These are phyloP conservation scores for Drechslerella coelobrocha DNA, from an alignment of 2,329 filamentous ascomycete species.

Conservation along the genomic window DNA sequence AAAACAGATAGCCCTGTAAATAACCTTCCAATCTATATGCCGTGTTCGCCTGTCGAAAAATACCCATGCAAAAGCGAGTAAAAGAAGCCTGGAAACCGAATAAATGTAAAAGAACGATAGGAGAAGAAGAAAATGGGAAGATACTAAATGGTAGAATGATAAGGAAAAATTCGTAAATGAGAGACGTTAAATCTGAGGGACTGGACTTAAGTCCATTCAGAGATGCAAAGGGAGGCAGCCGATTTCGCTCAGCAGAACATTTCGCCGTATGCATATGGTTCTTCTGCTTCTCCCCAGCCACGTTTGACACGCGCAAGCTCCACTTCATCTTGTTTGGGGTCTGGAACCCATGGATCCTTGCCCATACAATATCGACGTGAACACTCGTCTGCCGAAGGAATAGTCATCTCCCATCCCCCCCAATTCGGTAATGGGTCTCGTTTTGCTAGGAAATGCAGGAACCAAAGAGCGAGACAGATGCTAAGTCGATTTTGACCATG, in stretches of 20 bases:
- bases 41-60: constrained; percentile 12
- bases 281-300: constrained; percentile 46
- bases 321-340: constrained; percentile 45
- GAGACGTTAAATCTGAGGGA: not conserved
- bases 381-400: constrained; percentile 41
- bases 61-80: constrained; percentile 11
- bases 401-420: constrained; percentile 40
- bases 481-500: constrained; percentile 36
- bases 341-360: constrained; percentile 47
- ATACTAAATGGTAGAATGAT: not conserved
- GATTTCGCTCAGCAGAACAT: constrained; percentile 30
- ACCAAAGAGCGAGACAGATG: constrained; percentile 45
- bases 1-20: constrained; percentile 14
- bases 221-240: too few relatives aligned
- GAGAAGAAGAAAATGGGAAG: not conserved
- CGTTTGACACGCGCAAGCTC: constrained; percentile 47
- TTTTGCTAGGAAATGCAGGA: constrained; percentile 41
- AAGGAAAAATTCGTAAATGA: not conserved
- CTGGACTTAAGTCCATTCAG: not conserved
- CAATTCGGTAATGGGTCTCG: constrained; percentile 41
- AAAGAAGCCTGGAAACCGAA: constrained; percentile 5
- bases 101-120: not conserved
- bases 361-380: constrained; percentile 45
- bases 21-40: constrained; percentile 35
- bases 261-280: constrained; percentile 46